These are phyloP conservation scores for Ceratopteris richardii DNA, from an alignment of 75 land plant species.

Conservation along the genomic window DNA sequence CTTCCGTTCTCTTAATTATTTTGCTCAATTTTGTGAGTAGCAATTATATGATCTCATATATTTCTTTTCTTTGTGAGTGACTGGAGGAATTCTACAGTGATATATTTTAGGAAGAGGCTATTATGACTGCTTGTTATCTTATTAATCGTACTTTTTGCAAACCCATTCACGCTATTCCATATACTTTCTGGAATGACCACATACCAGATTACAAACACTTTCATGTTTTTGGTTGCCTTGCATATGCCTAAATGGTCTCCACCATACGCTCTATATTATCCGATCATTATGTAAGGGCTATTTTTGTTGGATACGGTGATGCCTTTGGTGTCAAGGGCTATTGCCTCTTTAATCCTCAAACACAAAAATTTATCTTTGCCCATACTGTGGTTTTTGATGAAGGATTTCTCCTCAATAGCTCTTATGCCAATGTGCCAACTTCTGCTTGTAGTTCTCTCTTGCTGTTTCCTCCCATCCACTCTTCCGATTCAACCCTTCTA, in stretches of 20 bases:
- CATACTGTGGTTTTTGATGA: background rate
- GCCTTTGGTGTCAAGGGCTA: background rate
- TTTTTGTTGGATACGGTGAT: background rate
- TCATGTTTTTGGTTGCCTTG: background rate
- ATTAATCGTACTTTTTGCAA: too few relatives aligned
- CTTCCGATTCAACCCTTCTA: too few relatives aligned
- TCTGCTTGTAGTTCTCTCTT: too few relatives aligned
- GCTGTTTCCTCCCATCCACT: too few relatives aligned
- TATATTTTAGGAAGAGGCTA: conserved; percentile 17
- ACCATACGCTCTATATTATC: background rate
- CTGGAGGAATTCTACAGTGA: too few relatives aligned
- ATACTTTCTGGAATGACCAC: conserved; percentile 3
- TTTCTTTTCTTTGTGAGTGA: too few relatives aligned
- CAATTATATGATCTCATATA: too few relatives aligned
- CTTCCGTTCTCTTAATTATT: too few relatives aligned
- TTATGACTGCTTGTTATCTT: conserved; percentile 1
- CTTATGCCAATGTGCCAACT: too few relatives aligned
- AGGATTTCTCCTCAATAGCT: too few relatives aligned
- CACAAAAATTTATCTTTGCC: background rate
- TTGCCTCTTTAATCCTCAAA: background rate
- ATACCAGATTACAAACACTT: conserved; percentile 1
- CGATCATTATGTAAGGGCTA: background rate
- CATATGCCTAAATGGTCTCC: background rate
- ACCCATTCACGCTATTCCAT: conserved; percentile 1
- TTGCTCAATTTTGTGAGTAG: too few relatives aligned